Evolutionary conservation across 768 basidiomycete genomes (phyloP).

Genomic region (Clavulina sp.): DNA sequence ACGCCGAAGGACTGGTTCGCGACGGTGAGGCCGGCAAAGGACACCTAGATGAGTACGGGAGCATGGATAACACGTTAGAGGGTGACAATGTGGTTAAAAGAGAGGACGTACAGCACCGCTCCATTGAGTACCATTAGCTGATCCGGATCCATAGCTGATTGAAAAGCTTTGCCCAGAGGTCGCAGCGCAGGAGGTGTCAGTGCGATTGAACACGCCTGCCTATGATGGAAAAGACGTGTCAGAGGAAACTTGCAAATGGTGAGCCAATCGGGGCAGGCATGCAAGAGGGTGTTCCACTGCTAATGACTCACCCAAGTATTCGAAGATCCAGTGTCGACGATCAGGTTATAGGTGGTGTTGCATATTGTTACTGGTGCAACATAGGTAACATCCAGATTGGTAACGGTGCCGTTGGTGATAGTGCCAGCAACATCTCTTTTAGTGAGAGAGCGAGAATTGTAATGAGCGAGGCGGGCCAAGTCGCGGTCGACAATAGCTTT

Average conservation of each 20-base stretch:
- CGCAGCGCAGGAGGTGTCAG: not conserved
- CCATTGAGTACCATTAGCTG: not conserved
- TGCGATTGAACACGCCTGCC: not conserved
- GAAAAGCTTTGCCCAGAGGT: not conserved
- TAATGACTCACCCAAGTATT: slow-evolving; percentile 3
- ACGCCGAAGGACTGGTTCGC: not conserved
- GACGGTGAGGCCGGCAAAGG: not conserved
- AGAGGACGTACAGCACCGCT: not conserved
- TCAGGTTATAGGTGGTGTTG: not conserved
- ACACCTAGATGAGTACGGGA: not conserved
- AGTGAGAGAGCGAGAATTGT: too few species aligned
- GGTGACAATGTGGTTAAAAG: not conserved
- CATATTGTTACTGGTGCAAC: not conserved
- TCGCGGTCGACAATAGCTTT: too few species aligned
- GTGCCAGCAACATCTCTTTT: too few species aligned
- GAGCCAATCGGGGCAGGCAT: too few species aligned
- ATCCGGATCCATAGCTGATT: not conserved
- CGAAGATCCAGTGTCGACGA: not conserved
- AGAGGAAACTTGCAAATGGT: too few species aligned
- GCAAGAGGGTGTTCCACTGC: too few species aligned
- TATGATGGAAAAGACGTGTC: too few species aligned
- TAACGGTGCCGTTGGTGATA: too few species aligned
- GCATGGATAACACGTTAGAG: not conserved
- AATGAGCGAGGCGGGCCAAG: too few species aligned
- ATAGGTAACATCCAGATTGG: not conserved